Evolutionary conservation across 768 basidiomycete species (phyloP), one percentile per base, ranked within the genome.

Genomic region (Strobilomyces echinocephalus): DNA sequence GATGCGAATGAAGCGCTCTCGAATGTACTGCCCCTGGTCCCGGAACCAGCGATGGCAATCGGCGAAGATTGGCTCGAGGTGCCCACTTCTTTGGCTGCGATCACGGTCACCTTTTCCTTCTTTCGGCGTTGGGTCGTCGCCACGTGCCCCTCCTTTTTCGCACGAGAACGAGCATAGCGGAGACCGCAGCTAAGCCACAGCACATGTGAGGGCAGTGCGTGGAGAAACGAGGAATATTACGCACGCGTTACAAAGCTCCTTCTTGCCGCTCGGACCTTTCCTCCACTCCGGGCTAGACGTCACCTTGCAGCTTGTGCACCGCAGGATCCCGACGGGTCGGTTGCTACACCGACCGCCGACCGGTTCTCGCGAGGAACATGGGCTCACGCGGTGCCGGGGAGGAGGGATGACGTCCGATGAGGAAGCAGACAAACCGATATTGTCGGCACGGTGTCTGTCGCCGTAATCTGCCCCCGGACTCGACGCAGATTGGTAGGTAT

Each of bases 241-340:
- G 76, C 72, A 92, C 87, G 91, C 91, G 74, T 94, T 94, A 69
- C 91, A 94, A 26, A 94, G 76, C 68, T 94, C 90, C 72, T 94
- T 94, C 70, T 88, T 87, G 26, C 91, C 91, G 62, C 81, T 90
- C 49, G 90, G 89, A 18, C 91, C 91, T 69, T 94, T 94, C 66
- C 91, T 76, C 91, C 91, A 94, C 69, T 94, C 91, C 0, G 91
- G 91, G 64, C 90, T 92, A 8, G 79, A 78, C 8, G 85, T 90
- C 11, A 78, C 84, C 70, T 84, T 87, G 71, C 91, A 94, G 65
- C 87, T 89, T 20, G 83, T 79, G 69, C 91, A 94, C 61, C 80
- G 80, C 53, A 79, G 66, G 16, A 93, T 75, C 1, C 91, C 91
- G 49, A 77, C 76, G 0, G 91, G 90, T 20, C 90, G 79, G 60